Evolutionary conservation across 2,329 filamentous ascomycete genomes (phyloP).

Genomic region (Colletotrichum eremochloae): DNA sequence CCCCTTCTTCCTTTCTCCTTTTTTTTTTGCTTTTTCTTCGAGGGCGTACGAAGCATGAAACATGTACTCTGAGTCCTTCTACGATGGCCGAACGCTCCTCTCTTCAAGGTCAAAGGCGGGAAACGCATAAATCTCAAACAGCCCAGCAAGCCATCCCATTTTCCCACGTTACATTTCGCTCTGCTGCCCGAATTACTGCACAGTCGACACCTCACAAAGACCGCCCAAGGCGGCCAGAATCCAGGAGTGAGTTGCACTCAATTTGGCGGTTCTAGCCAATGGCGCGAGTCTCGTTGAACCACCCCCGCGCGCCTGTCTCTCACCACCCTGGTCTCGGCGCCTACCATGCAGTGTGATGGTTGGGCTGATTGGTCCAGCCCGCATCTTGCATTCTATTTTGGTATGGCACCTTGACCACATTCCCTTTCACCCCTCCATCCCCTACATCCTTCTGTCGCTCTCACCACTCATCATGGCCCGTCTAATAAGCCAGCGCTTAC

Average conservation of each 20-base stretch:
- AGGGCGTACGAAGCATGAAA: background rate
- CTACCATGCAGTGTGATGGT: slow-evolving; percentile 51
- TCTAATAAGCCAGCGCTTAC: slow-evolving; percentile 42
- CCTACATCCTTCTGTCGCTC: slow-evolving; percentile 33
- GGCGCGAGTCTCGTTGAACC: slow-evolving; percentile 30
- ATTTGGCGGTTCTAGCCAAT: slow-evolving; percentile 28
- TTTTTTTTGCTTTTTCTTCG: slow-evolving; percentile 1
- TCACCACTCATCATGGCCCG: slow-evolving; percentile 37
- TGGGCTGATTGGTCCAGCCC: slow-evolving; percentile 47
- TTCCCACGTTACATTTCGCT: slow-evolving; percentile 28
- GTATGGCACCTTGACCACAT: slow-evolving; percentile 29
- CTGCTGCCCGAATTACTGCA: slow-evolving; percentile 19
- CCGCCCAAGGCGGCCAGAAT: slow-evolving; percentile 25
- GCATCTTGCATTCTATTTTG: slow-evolving; percentile 40
- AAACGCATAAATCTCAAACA: slow-evolving; percentile 15
- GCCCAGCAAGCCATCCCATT: slow-evolving; percentile 8
- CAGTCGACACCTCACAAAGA: slow-evolving; percentile 22
- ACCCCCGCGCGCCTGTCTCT: slow-evolving; percentile 43
- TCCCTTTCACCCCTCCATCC: slow-evolving; percentile 35
- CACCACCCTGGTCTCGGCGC: slow-evolving; percentile 42
- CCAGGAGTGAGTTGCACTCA: slow-evolving; percentile 22
- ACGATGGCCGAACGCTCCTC: slow-evolving; percentile 2
- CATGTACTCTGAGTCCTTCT: background rate
- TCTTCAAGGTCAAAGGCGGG: background rate
- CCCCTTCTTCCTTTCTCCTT: background rate